phyloP scores from a whole-genome alignment of 176 grass and related monocot species.

The Pontederia crassipes region DNA sequence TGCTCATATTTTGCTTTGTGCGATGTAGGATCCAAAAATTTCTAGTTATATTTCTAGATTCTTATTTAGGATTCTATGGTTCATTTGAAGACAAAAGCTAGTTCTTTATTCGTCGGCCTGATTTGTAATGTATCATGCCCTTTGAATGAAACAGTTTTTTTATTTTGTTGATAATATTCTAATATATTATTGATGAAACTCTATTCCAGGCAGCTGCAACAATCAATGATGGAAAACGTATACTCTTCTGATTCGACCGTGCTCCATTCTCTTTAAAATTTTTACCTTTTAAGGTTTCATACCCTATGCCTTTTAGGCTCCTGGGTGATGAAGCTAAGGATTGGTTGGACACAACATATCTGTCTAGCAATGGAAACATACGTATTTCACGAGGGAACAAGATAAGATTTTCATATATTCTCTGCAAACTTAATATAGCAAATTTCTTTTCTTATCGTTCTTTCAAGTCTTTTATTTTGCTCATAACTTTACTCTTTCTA shows the following conservation, averaged over 20 bases:
- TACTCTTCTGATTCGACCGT: slow-evolving; percentile 83
- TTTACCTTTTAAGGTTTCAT: slow-evolving; percentile 96
- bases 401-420: slow-evolving; percentile 29
- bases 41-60: too few species aligned
- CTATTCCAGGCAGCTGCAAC: slow-evolving; percentile 81
- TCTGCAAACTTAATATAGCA: background rate
- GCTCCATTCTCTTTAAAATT: slow-evolving; percentile 55
- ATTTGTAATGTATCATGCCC: background rate
- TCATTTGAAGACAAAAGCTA: too few species aligned
- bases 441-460: background rate
- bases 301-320: slow-evolving; percentile 86
- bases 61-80: too few species aligned
- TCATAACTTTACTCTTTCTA: slow-evolving; percentile 26
- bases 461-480: background rate
- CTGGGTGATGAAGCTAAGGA: slow-evolving; percentile 95
- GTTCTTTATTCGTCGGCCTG: background rate
- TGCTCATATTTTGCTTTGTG: too few species aligned
- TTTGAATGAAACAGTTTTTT: background rate
- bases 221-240: slow-evolving; percentile 63
- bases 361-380: slow-evolving; percentile 68
- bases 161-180: background rate
- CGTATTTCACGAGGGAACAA: slow-evolving; percentile 97
- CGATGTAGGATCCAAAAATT: too few species aligned
- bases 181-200: background rate
- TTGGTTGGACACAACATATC: slow-evolving; percentile 93